Conservation (phyloP, 768 basidiomycete genomes). For the Mycena amicta region DNA sequence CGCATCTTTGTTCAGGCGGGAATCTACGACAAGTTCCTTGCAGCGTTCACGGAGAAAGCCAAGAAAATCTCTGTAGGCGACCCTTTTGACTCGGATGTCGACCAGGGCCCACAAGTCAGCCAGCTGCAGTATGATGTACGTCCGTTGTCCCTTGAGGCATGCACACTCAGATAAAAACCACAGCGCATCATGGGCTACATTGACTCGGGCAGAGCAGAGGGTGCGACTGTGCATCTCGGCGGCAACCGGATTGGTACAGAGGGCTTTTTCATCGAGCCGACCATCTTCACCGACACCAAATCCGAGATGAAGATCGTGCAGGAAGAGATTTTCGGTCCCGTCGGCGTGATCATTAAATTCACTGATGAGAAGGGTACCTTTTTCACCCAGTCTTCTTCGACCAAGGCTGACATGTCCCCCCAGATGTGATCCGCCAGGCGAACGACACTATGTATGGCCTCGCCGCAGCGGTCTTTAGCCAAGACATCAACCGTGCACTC, state of each 20-base stretch:
- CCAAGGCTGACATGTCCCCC: not conserved
- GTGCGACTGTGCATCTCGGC: constrained; percentile 60
- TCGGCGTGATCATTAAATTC: constrained; percentile 67
- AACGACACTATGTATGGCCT: constrained; percentile 83
- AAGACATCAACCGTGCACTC: constrained; percentile 67
- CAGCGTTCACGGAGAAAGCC: constrained; percentile 39
- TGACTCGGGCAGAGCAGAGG: constrained; percentile 56
- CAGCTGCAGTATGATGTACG: constrained; percentile 50
- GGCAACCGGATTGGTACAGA: constrained; percentile 53
- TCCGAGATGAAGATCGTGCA: constrained; percentile 59
- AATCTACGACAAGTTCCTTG: constrained; percentile 61
- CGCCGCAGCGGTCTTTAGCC: constrained; percentile 75
- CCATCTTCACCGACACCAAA: constrained; percentile 60
- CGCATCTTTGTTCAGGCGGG: constrained; percentile 58
- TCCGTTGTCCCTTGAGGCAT: not conserved
- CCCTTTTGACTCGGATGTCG: constrained; percentile 43
- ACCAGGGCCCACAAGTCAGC: constrained; percentile 53
- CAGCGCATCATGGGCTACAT: constrained; percentile 67
- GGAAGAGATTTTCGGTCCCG: constrained; percentile 73
- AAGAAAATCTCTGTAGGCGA: constrained; percentile 44
- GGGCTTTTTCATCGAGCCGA: constrained; percentile 66
- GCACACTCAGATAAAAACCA: not conserved
- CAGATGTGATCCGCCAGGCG: constrained; percentile 58
- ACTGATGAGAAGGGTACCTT: constrained; percentile 46
- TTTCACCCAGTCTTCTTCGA: not conserved